These are phyloP conservation scores for Candida nemodendra DNA, from an alignment of 805 yeast genomes.

Conservation along the genomic window DNA sequence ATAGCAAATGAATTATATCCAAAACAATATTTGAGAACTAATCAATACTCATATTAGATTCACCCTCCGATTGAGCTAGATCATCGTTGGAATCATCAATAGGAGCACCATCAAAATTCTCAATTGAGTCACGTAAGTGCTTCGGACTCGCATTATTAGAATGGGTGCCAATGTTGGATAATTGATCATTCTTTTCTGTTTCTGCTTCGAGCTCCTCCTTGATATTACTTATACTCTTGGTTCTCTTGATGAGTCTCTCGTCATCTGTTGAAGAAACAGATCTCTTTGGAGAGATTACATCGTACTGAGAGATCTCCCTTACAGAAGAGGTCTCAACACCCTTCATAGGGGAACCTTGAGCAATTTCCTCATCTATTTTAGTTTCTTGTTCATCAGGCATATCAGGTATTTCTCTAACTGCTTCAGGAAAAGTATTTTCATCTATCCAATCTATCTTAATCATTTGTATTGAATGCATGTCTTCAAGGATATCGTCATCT, in stretches of 20 bases:
- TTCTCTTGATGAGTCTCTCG: conserved; percentile 16
- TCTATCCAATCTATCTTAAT: conserved; percentile 18
- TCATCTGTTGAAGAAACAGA: conserved; percentile 6
- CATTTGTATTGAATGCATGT: conserved; percentile 16
- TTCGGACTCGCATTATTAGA: too few relatives aligned
- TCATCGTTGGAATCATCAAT: too few relatives aligned
- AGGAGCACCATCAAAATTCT: too few relatives aligned
- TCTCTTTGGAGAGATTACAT: conserved; percentile 21
- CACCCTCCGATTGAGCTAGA: conserved; percentile 1
- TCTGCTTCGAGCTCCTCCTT: conserved; percentile 6
- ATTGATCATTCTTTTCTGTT: not conserved
- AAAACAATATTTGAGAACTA: not conserved
- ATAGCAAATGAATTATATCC: too few relatives aligned
- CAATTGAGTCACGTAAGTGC: too few relatives aligned
- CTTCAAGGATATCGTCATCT: not conserved
- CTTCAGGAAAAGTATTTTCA: not conserved
- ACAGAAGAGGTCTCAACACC: not conserved
- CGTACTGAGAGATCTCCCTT: conserved; percentile 1
- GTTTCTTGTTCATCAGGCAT: not conserved
- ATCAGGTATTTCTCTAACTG: not conserved
- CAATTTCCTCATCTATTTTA: not conserved
- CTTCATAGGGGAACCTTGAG: conserved; percentile 8
- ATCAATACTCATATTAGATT: conserved; percentile 15
- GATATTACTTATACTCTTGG: conserved; percentile 16
- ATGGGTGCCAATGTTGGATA: too few relatives aligned